Percentiles rank a stretch among this genome's conserved stretches.
phyloP scores from a whole-genome alignment of 2,329 filamentous ascomycete genomes.

The Parascedosporium putredinis region DNA sequence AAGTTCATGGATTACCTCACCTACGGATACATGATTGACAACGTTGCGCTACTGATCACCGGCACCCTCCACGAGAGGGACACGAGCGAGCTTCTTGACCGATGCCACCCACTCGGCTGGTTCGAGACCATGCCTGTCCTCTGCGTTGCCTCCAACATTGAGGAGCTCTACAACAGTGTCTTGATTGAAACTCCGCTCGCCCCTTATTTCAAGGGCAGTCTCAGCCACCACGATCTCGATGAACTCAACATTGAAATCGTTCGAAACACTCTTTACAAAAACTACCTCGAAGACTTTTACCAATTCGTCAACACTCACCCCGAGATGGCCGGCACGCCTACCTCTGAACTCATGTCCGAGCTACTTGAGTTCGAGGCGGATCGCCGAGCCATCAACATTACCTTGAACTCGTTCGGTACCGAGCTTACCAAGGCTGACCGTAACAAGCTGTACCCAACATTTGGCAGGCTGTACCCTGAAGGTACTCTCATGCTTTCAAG shows the following conservation, averaged over 20 bases:
- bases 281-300: conserved; percentile 97
- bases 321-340: conserved; percentile 80
- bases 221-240: conserved; percentile 93
- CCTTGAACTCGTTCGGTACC: conserved; percentile 95
- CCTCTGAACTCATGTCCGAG: conserved; percentile 89
- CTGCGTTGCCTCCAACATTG: conserved; percentile 95
- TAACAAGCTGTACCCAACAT: conserved; percentile 89
- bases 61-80: conserved; percentile 96
- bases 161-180: conserved; percentile 97
- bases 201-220: conserved; percentile 91
- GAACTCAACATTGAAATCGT: conserved; percentile 99
- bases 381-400: conserved; percentile 95
- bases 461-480: conserved; percentile 86
- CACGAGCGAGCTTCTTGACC: conserved; percentile 85
- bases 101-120: conserved; percentile 95
- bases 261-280: conserved; percentile 97
- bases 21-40: conserved; percentile 99
- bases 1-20: conserved; percentile 98
- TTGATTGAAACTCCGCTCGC: conserved; percentile 93
- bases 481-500: conserved; percentile 90
- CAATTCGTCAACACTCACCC: conserved; percentile 84
- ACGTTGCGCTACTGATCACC: conserved; percentile 94
- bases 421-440: conserved; percentile 88
- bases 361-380: conserved; percentile 96
- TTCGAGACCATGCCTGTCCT: conserved; percentile 98